Base-by-base conservation (phyloP, 768 basidiomycete species). In the Pleurotus tuber-regium region DNA sequence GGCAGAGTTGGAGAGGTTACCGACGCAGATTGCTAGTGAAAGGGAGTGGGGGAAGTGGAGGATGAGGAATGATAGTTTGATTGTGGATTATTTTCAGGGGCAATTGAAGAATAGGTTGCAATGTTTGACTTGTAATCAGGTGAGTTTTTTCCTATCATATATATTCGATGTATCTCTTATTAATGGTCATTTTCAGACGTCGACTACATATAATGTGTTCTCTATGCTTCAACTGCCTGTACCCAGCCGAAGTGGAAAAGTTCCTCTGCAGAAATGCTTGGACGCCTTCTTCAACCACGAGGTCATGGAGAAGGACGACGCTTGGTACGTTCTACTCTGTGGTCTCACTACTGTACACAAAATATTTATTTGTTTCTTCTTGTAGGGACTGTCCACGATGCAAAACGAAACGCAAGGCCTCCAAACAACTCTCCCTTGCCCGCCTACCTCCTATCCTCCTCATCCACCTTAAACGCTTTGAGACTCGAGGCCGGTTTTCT, bases 21-120 rank as follows among this genome's bases (percentile, higher is more conserved):
- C 95, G 6, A 79, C 84, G 5, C 90, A 94, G 63, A 78, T 97
- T 57, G 94, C 94, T 16, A 88, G 90, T 63, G 89, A 92, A 58
- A 82, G 89, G 61, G 96, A 98, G 69, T 99, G 96, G 96, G 76
- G 82, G 55, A 79, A 87, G 31, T 98, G 97, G 77, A 83, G 83
- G 65, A 82, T 83, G 72, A 79, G 91, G 51, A 93, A 98, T 63
- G 92, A 99, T 64, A 92, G 89, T 60, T 70, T 98, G 49, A 87
- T 99, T 48, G 97, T 98, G 24, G 95, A 98, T 68, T 90, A 87
- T 63, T 98, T 99, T 75, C 96, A 98, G 70, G 96, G 96, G 9
- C 97, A 98, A 67, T 98, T 97, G 67, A 76, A 92, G 56, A 98
- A 88, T 70, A 78, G 85, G 49, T 67, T 99, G 69, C 81, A 90